phyloP scores from a whole-genome alignment of 371 early-diverging fungal species.

The Phascolomyces articulosus region DNA sequence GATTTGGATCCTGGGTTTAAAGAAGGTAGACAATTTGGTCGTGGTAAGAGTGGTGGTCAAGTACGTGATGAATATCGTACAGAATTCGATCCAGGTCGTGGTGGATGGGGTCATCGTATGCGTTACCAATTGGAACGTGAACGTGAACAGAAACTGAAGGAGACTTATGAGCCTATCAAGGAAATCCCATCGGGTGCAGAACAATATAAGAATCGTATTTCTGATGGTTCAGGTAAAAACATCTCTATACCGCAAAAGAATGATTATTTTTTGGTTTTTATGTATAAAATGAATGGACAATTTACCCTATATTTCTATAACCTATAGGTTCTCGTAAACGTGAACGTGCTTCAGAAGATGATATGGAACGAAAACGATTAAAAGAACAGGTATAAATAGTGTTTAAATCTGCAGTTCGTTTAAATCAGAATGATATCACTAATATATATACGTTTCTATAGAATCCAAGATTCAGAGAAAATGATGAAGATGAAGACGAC shows the following conservation, averaged over 20 bases:
- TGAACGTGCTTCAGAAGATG: slow-evolving; percentile 44
- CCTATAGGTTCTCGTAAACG: slow-evolving; percentile 34
- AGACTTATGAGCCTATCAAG: slow-evolving; percentile 65
- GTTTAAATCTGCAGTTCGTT: background rate
- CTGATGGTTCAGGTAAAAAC: slow-evolving; percentile 21
- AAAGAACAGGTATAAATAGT: slow-evolving; percentile 44
- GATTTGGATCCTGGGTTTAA: slow-evolving; percentile 98
- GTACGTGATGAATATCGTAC: slow-evolving; percentile 94
- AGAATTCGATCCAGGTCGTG: slow-evolving; percentile 95
- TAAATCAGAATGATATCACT: background rate
- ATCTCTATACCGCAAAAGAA: background rate
- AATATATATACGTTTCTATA: slow-evolving; percentile 3
- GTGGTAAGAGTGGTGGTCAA: slow-evolving; percentile 96
- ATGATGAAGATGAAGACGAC: slow-evolving; percentile 55
- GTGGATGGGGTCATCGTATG: slow-evolving; percentile 94
- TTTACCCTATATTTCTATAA: background rate
- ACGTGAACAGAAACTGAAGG: slow-evolving; percentile 63
- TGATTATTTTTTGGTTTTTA: too few relatives aligned
- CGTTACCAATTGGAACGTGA: slow-evolving; percentile 67
- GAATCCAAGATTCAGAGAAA: slow-evolving; percentile 67
- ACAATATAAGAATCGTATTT: slow-evolving; percentile 52
- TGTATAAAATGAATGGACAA: background rate
- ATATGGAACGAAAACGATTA: slow-evolving; percentile 43
- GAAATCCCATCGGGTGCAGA: slow-evolving; percentile 67
- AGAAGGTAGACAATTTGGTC: slow-evolving; percentile 96